These are phyloP conservation scores for Heteromeles arbutifolia DNA, from an alignment of 306 rosid species.

Conservation along the genomic window DNA sequence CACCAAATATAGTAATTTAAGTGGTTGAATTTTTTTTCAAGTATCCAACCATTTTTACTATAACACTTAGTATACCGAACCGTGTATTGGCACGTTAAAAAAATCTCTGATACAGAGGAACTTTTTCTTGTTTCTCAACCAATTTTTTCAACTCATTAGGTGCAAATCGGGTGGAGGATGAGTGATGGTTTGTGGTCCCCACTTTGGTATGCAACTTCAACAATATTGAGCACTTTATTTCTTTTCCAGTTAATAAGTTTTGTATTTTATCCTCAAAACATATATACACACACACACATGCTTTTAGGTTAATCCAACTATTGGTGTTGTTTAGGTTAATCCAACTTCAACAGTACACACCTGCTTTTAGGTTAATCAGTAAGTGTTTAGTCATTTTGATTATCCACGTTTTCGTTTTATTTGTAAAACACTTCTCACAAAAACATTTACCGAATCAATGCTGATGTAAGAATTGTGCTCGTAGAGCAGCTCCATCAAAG, in stretches of 20 bases:
- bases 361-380: not conserved
- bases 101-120: not conserved
- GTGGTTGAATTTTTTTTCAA: no score
- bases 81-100: no score
- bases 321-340: no score
- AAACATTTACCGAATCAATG: no score
- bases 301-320: no score
- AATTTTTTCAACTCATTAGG: constrained; percentile 38
- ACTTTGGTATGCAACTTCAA: constrained; percentile 8
- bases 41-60: no score
- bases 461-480: no score
- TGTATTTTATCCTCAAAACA: not conserved
- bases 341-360: no score
- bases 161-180: constrained; percentile 32
- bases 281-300: not conserved
- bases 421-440: not conserved
- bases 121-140: constrained; percentile 1
- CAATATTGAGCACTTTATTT: not conserved
- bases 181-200: constrained; percentile 57
- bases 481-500: not conserved
- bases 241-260: not conserved
- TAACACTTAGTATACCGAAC: fast-evolving
- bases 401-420: not conserved
- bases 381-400: no score
- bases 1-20: no score